A percentile compares a stretch with the other conserved stretches of the same genome.
These are phyloP conservation scores for Tagetes erecta DNA, from an alignment of 129 eudicot species.

Conservation along the genomic window DNA sequence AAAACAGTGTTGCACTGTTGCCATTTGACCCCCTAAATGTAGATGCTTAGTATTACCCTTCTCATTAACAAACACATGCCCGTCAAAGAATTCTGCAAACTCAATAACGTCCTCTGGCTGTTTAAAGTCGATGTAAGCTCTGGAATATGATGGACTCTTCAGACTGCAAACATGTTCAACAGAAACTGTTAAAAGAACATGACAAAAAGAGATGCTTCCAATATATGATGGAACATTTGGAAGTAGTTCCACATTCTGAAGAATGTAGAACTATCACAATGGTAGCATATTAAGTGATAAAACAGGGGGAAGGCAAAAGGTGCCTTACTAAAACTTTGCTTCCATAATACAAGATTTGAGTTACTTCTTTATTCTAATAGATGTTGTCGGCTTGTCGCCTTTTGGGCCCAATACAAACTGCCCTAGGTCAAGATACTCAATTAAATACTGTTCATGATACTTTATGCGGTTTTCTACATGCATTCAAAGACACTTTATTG, in stretches of 20 bases:
- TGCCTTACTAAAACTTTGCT: not conserved
- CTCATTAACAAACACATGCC: slow-evolving; percentile 90
- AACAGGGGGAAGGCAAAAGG: not conserved
- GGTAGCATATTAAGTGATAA: slow-evolving; percentile 2
- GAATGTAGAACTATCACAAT: slow-evolving; percentile 13
- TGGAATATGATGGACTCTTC: slow-evolving; percentile 53
- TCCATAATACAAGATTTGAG: slow-evolving; percentile 10
- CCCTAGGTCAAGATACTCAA: slow-evolving; percentile 7
- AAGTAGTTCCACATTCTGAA: slow-evolving; percentile 15
- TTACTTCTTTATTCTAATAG: slow-evolving; percentile 1
- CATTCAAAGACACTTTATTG: not conserved
- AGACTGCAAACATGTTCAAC: slow-evolving; percentile 54
- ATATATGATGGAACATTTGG: not conserved
- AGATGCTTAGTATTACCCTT: slow-evolving; percentile 57
- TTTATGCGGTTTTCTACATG: slow-evolving; percentile 6
- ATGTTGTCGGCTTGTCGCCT: slow-evolving; percentile 21
- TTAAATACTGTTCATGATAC: not conserved
- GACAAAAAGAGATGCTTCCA: slow-evolving; percentile 4
- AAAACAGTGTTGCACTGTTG: slow-evolving; percentile 7
- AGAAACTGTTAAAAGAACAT: slow-evolving; percentile 14
- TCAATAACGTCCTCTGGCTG: slow-evolving; percentile 81
- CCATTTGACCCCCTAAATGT: slow-evolving; percentile 12
- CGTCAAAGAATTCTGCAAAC: slow-evolving; percentile 88
- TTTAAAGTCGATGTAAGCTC: slow-evolving; percentile 83
- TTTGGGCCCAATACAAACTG: slow-evolving; percentile 1